Percentiles rank a stretch among this genome's conserved stretches.
Evolutionary conservation across 139 green algal genomes (phyloP).

Genomic region (Mesotaenium endlicherianum): DNA sequence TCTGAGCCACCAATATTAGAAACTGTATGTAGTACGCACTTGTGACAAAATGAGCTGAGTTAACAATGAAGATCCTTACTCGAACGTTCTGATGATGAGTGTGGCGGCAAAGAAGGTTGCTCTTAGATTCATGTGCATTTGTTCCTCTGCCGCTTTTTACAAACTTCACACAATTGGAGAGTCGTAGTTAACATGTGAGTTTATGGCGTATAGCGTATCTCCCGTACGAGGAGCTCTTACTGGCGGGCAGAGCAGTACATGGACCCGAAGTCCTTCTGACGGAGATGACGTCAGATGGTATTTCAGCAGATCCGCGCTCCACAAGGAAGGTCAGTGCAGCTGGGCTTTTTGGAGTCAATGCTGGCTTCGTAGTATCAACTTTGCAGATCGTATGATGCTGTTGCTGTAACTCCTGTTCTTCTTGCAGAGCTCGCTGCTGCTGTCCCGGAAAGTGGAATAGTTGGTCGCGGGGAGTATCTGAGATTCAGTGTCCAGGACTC

Average conservation of each 20-base stretch:
- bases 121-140: no score
- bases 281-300: conserved; percentile 19
- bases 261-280: conserved; percentile 14
- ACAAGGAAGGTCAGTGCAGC: neutral
- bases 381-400: neutral
- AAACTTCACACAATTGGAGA: no score
- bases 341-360: neutral
- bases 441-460: conserved; percentile 10
- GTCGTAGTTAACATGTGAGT: no score
- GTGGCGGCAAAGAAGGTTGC: no score
- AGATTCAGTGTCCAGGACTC: conserved; percentile 39
- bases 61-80: no score
- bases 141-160: no score
- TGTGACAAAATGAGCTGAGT: no score
- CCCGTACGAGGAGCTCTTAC: neutral
- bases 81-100: no score
- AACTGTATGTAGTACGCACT: neutral
- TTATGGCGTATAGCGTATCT: neutral
- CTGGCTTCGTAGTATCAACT: neutral
- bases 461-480: conserved; percentile 8
- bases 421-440: conserved; percentile 22
- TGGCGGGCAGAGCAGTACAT: neutral
- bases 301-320: conserved; percentile 3
- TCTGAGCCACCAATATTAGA: neutral
- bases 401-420: neutral